Evolutionary conservation across 208 protist species (phyloP).

Genomic region (Leptomonas pyrrhocoris): DNA sequence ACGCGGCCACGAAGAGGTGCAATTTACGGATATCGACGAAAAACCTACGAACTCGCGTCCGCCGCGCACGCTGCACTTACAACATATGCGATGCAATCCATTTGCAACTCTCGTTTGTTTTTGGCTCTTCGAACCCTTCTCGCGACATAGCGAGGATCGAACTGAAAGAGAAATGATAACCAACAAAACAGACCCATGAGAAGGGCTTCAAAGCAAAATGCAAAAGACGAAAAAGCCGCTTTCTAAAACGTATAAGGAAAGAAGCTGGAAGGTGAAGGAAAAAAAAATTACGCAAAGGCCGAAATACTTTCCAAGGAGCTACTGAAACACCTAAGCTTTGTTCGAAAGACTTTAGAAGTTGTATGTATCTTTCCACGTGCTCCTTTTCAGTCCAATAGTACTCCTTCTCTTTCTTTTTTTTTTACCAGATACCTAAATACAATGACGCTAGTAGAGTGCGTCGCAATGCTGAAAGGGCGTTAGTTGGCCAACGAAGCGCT

Average conservation of each 20-base stretch:
- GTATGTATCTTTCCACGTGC: not conserved
- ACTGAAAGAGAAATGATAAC: not conserved
- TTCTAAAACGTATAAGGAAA: not conserved
- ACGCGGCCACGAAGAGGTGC: too few relatives aligned
- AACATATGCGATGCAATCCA: too few relatives aligned
- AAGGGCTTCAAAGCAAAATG: not conserved
- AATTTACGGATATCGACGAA: too few relatives aligned
- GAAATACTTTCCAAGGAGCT: not conserved
- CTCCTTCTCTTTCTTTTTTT: not conserved
- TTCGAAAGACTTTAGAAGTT: not conserved
- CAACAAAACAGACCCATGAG: not conserved
- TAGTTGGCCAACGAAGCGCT: conserved; percentile 10
- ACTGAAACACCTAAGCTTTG: not conserved
- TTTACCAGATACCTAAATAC: conserved; percentile 1
- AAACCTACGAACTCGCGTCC: too few relatives aligned
- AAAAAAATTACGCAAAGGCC: not conserved
- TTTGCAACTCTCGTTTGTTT: too few relatives aligned
- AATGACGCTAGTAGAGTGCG: not conserved
- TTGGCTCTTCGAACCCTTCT: too few relatives aligned
- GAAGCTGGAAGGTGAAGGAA: not conserved
- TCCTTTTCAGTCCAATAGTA: not conserved
- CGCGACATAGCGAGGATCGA: too few relatives aligned
- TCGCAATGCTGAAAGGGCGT: conserved; percentile 11
- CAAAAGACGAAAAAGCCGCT: not conserved
- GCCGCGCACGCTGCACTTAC: too few relatives aligned